phyloP scores from a whole-genome alignment of 2,329 filamentous ascomycete genomes.

The Gyromitra esculenta region DNA sequence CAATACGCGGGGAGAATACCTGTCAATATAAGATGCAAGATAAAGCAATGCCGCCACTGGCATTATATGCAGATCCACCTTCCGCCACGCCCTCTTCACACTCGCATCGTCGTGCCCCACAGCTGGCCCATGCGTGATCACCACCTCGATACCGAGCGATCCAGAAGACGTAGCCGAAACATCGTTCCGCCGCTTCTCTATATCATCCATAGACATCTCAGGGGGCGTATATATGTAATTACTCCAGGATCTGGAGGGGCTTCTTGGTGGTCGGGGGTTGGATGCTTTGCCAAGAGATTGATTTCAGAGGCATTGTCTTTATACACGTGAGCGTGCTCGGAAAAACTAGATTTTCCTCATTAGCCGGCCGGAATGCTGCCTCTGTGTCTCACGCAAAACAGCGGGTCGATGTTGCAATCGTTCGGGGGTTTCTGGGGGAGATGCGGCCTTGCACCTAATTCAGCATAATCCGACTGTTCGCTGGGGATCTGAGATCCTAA shows the following conservation, averaged over 20 bases:
- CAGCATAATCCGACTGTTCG: background rate
- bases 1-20: background rate
- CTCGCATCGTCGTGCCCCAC: background rate
- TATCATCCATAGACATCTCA: background rate
- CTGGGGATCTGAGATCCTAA: background rate
- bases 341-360: background rate
- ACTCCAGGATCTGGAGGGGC: background rate
- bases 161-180: background rate
- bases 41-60: conserved; percentile 16
- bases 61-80: conserved; percentile 39
- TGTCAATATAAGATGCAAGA: conserved; percentile 41
- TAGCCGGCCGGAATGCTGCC: background rate
- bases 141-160: background rate
- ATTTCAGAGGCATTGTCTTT: background rate
- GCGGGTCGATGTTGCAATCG: background rate
- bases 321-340: background rate
- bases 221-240: background rate
- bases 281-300: background rate
- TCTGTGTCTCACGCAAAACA: conserved; percentile 1
- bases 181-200: background rate
- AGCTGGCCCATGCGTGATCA: background rate
- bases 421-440: background rate
- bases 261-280: background rate
- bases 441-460: background rate
- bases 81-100: conserved; percentile 16